Percentiles rank a stretch among this genome's conserved stretches.
Evolutionary conservation across 805 yeast genomes (phyloP).

Genomic region (Candida krabiensis): DNA sequence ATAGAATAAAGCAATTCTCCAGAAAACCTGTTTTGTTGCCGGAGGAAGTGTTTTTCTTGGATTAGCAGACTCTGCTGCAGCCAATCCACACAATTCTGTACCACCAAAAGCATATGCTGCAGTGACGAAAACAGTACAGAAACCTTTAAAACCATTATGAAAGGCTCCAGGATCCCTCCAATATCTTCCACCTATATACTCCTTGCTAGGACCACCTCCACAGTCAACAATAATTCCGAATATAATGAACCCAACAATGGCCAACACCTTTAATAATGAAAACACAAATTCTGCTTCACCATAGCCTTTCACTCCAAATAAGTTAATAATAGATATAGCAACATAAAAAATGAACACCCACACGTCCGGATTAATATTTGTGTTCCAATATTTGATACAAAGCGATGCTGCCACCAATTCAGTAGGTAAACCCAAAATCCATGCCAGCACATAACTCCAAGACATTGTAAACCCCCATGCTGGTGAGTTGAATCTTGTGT

Average conservation of each 20-base stretch:
- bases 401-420: slow-evolving; percentile 53
- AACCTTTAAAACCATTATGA: slow-evolving; percentile 50
- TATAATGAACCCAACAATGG: slow-evolving; percentile 56
- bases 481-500: slow-evolving; percentile 54
- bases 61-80: slow-evolving; percentile 60
- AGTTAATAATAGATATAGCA: slow-evolving; percentile 46
- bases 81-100: slow-evolving; percentile 59
- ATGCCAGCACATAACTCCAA: slow-evolving; percentile 51
- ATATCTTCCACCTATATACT: slow-evolving; percentile 54
- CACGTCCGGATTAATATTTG: slow-evolving; percentile 44
- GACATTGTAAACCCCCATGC: slow-evolving; percentile 60
- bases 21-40: slow-evolving; percentile 61
- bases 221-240: slow-evolving; percentile 49
- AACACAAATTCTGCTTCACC: slow-evolving; percentile 64
- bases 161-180: slow-evolving; percentile 63
- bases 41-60: slow-evolving; percentile 56
- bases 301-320: slow-evolving; percentile 60
- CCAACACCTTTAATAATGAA: slow-evolving; percentile 49
- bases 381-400: slow-evolving; percentile 47
- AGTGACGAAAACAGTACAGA: slow-evolving; percentile 57
- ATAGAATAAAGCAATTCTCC: slow-evolving; percentile 57
- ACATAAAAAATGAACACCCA: slow-evolving; percentile 53
- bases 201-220: slow-evolving; percentile 60
- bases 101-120: slow-evolving; percentile 64
- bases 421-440: slow-evolving; percentile 49